Conservation (phyloP, 179 eudicot species). For the Actinidia arguta region DNA sequence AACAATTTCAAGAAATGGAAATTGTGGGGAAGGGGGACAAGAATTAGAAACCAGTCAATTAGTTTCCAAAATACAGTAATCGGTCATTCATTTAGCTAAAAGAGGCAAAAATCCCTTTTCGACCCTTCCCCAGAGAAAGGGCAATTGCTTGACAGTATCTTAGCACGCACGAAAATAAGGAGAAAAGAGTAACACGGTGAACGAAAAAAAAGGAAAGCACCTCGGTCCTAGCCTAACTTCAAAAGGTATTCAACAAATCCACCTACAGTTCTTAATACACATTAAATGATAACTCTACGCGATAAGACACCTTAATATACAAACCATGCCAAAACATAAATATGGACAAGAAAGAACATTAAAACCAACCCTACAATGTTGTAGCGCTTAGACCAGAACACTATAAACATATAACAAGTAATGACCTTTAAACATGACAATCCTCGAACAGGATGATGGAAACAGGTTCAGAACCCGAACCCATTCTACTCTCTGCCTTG, state of each 20-base stretch:
- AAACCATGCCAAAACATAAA: constrained; percentile 2
- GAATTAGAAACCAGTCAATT: background rate
- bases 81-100: too few species aligned
- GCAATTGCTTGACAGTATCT: background rate
- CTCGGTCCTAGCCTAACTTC: background rate
- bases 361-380: background rate
- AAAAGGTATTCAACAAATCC: background rate
- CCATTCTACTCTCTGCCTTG: constrained; percentile 15
- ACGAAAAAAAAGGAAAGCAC: background rate
- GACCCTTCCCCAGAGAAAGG: background rate
- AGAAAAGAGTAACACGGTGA: background rate
- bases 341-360: background rate
- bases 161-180: background rate
- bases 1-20: background rate
- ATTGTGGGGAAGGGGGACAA: background rate
- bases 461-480: background rate
- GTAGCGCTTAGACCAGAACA: background rate
- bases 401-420: background rate
- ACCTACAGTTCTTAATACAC: background rate
- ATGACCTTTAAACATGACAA: constrained; percentile 15
- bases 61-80: background rate
- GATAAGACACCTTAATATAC: background rate
- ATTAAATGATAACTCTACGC: background rate
- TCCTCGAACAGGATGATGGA: background rate
- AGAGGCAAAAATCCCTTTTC: background rate